These are phyloP conservation scores for Ophiostoma pallidulum DNA, from an alignment of 2,329 filamentous ascomycete species.

Conservation along the genomic window DNA sequence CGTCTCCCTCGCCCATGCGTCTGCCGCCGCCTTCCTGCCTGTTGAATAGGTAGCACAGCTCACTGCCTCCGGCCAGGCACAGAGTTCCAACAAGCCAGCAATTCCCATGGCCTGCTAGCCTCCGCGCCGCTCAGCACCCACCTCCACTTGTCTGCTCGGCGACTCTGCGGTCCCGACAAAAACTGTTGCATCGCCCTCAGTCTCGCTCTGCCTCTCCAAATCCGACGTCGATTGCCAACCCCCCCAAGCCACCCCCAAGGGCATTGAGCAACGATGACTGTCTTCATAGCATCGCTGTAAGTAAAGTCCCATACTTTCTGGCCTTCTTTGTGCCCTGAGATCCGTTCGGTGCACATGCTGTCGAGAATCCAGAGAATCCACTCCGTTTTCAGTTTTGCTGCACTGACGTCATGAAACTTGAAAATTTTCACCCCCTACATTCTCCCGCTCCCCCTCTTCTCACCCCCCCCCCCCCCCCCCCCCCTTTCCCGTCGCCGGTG, in stretches of 20 bases:
- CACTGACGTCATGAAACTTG: constrained; percentile 16
- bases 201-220: too few species aligned
- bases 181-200: not conserved
- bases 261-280: constrained; percentile 16
- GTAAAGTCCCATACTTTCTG: constrained; percentile 8
- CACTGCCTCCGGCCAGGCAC: too few species aligned
- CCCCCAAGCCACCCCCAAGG: not conserved
- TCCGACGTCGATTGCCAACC: not conserved
- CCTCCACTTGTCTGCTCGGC: too few species aligned
- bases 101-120: constrained; percentile 4
- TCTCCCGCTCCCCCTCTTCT: too few species aligned
- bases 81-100: not conserved
- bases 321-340: not conserved
- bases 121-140: not conserved
- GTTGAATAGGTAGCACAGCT: too few species aligned
- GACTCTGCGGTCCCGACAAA: too few species aligned
- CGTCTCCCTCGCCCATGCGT: not conserved
- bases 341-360: not conserved
- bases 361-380: not conserved
- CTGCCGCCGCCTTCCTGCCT: too few species aligned
- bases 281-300: constrained; percentile 39
- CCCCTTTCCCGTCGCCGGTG: too few species aligned
- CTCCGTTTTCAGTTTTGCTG: not conserved
- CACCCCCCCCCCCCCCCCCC: too few species aligned
- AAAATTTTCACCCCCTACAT: constrained; percentile 5